Base-by-base conservation (phyloP, 352 stramenopile genomes). In the Phytophthora chlamydospora region DNA sequence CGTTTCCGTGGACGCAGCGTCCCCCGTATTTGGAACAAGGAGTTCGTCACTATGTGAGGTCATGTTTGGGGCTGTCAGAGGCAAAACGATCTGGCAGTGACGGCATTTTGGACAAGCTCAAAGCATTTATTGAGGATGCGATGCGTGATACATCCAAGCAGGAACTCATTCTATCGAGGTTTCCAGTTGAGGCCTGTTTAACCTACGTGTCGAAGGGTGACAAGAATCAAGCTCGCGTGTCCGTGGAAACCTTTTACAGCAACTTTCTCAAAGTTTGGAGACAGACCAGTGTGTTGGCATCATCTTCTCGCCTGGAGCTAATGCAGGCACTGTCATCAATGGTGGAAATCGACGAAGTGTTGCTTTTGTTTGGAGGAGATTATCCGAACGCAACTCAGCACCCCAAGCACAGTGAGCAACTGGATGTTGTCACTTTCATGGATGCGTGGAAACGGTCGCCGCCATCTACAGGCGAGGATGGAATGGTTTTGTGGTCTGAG, bases 1-100 rank as follows among this genome's bases (percentile, higher is more conserved):
- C 63, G 0, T 85, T 75, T 51, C 41, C 91, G 19, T 95, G 82
- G 82, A 63, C 76, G 27, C 72, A 89, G 48, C 53, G 72, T 3
- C 72, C 85, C 1, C 83, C 85, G 7, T 95, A 91, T 58, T 39
- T 85, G 16, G 76, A 90, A 41, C 80, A 91, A 73, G 81, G 76
- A 7, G 55, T 91, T 8, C 72, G 76, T 0, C 69, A 87, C 38
- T 90, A 69, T 21, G 48, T 89, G 29, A 73, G 75, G 36, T 77
- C 77, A 0, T 70, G 63, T 14, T 48, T 93, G 17, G 78, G 78
- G 5, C 39, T 71, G 16, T 58, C 67, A 11, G 65, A 71, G 12
- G 35, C 59, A 53, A 44, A 48, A 38, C 21, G 33, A 60, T 38
- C 27, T 16, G 27, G 42, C 13, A 41, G 44, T 16, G 14, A 16